Evolutionary conservation across 2,329 filamentous ascomycete species (phyloP), one percentile per base, ranked within the genome.

Genomic region (Triangularia setosa): DNA sequence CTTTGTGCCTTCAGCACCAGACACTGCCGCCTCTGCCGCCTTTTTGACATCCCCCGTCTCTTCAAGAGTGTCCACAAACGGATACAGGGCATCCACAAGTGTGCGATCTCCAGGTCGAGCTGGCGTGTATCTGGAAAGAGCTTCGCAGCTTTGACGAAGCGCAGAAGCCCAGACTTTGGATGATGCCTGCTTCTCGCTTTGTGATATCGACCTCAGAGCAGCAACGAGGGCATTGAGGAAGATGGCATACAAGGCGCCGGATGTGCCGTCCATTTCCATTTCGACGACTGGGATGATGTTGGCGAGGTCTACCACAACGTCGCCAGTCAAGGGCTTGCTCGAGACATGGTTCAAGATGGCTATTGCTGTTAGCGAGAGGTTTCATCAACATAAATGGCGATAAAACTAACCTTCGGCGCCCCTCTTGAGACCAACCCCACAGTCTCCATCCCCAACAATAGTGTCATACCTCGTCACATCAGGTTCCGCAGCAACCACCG

Each of bases 41-140:
- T 87, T 82, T 69, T 86, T 83, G 21, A 95, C 75, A 73, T 91
- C 85, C 14, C 85, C 86, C 0, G 87, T 88, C 72, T 84, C 77
- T 6, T 78, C 81, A 2, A 98, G 83, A 2, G 83, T 85, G 53
- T 92, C 85, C 60, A 96, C 88, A 74, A 98, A 99, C 1, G 95
- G 95, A 67, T 91, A 86, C 58, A 99, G 81, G 1, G 94, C 93
- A 77, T 99, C 95, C 33, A 98, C 85, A 35, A 98, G 80, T 0
- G 95, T 99, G 59, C 95, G 85, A 75, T 99, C 95, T 27, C 95
- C 95, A 0, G 90, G 90, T 61, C 89, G 87, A 0, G 95, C 95
- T 0, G 94, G 93, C 1, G 95, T 99, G 77, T 98, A 98, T 73
- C 84, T 90, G 35, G 83, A 85, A 64, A 99, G 80, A 1, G 89